Conservation (phyloP, 164 flowering plant genomes). For the Akebia trifoliata region DNA sequence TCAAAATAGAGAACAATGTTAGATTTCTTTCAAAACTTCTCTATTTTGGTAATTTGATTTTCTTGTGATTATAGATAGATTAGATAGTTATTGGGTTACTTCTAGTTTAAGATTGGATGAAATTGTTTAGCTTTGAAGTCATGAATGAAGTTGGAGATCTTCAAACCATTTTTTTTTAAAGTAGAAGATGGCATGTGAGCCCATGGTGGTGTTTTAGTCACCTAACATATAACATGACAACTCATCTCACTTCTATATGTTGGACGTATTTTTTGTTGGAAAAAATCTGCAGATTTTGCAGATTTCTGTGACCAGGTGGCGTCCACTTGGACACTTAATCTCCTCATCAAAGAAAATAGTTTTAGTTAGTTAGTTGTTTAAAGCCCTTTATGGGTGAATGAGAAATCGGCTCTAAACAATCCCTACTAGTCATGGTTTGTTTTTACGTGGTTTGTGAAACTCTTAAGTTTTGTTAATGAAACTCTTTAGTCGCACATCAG, state of each 20-base stretch:
- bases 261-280: too few relatives aligned
- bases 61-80: conserved; percentile 1
- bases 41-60: background rate
- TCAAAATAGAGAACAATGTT: background rate
- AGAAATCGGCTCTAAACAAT: too few relatives aligned
- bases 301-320: too few relatives aligned
- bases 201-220: conserved; percentile 37
- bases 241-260: conserved; percentile 24
- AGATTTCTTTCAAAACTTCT: background rate
- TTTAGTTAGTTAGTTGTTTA: too few relatives aligned
- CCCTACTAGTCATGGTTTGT: too few relatives aligned
- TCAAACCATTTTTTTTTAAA: conserved; percentile 11
- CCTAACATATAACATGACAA: conserved; percentile 30
- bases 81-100: conserved; percentile 24
- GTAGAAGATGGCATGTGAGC: conserved; percentile 22
- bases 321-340: conserved; percentile 2
- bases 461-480: too few relatives aligned
- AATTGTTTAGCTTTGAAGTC: conserved; percentile 19
- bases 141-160: conserved; percentile 26
- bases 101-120: conserved; percentile 9
- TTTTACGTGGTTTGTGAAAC: too few relatives aligned
- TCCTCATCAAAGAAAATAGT: too few relatives aligned
- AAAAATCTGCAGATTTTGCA: too few relatives aligned
- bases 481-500: too few relatives aligned
- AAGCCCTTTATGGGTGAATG: too few relatives aligned